Conservation (phyloP, 352 stramenopile species). For the Phytophthora cajani region DNA sequence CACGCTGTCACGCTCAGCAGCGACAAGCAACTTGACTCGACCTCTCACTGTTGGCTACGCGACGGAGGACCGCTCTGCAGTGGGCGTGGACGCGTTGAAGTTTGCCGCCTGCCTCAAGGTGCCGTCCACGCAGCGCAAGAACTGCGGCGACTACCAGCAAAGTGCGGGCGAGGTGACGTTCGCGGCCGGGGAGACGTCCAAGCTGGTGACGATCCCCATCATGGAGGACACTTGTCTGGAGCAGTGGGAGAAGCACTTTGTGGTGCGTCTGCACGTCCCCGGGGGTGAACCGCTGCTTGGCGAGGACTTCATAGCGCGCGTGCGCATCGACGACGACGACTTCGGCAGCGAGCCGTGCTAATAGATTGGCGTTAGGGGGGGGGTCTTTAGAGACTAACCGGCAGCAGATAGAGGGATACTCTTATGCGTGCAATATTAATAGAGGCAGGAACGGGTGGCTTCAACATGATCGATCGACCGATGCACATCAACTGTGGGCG, state of each 20-base stretch:
- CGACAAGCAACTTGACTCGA: slow-evolving; percentile 46
- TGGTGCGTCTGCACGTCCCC: slow-evolving; percentile 92
- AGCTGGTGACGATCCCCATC: slow-evolving; percentile 90
- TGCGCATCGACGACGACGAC: slow-evolving; percentile 96
- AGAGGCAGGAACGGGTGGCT: slow-evolving; percentile 2
- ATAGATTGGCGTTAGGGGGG: background rate
- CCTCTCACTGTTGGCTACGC: slow-evolving; percentile 74
- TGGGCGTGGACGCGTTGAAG: slow-evolving; percentile 59
- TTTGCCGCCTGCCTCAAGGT: slow-evolving; percentile 68
- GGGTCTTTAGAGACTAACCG: no score
- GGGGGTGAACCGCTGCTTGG: slow-evolving; percentile 90
- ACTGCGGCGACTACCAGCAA: slow-evolving; percentile 83
- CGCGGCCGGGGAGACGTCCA: slow-evolving; percentile 79
- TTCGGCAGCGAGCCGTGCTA: slow-evolving; percentile 68
- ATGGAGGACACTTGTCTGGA: slow-evolving; percentile 95
- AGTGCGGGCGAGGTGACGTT: slow-evolving; percentile 91
- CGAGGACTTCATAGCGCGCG: slow-evolving; percentile 86
- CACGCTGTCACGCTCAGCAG: slow-evolving; percentile 50
- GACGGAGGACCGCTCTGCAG: slow-evolving; percentile 76
- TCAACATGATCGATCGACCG: background rate
- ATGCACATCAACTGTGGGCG: background rate
- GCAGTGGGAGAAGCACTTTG: slow-evolving; percentile 87
- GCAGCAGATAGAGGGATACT: background rate
- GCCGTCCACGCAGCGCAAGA: slow-evolving; percentile 58
- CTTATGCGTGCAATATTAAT: slow-evolving; percentile 1